Evolutionary conservation across 148 eudicot species (phyloP), one percentile per base, ranked within the genome.

Genomic region (Camellia sinensis): DNA sequence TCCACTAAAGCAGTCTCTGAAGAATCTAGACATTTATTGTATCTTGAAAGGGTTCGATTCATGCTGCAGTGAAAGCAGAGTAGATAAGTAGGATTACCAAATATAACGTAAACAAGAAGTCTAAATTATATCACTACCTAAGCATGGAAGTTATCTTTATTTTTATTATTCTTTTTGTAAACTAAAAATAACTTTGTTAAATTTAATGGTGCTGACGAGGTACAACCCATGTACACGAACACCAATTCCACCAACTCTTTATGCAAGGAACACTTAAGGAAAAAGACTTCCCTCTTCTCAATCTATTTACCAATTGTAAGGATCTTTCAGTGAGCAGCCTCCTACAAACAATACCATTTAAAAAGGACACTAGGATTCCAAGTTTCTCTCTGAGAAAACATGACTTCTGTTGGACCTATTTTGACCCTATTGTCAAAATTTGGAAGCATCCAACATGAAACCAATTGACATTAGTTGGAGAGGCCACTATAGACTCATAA

Each of bases 21-120:
- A 52, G 77, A 60, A 17, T 83, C 88, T 77, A 45, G 37, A 67
- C 84, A 70, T 5, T 80, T 82, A 40, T 70, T 84, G 84, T 92
- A 92, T 77, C 94, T 89, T 77, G 87, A 79, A 63, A 92, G 82
- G 53, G 87, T 89, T 56, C 56, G 76, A 70, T 82, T 80, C 92
- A 91, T 88, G 87, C 95, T 90, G 88, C 82, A 74, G 60, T 62
- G 21, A 75, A 37, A 75, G 15, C 60, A 75, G 54, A 75, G 14
- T 14, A 56, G 11, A 14, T 12, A 21, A 74, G 45, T 52, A 56
- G 19, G 62, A 40, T 17, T 80, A 72, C 61, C 8, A 7, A 60
- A 50, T 13, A 75, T 29, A 64, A 82, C 41, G 8, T 40, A 67
- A 78, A 74, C 67, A 63, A 19, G 10, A 60, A 77, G 53, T 62